Percentiles rank a stretch among this genome's conserved stretches.
Conservation (phyloP, 208 protist species). For the Wallacemonas sp. region DNA sequence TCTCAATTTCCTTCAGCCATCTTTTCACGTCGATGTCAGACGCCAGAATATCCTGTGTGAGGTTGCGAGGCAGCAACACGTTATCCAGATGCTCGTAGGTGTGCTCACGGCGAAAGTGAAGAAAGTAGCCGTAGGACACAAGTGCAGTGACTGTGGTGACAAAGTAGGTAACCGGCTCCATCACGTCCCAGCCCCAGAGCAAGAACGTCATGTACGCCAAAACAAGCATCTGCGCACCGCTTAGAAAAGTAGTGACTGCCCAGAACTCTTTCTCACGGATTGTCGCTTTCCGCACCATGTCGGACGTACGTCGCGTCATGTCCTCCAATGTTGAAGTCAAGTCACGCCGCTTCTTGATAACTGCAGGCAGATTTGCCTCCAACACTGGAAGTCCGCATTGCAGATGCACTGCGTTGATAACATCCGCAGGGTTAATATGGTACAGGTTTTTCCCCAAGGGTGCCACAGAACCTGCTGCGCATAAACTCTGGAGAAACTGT, state of each 20-base stretch:
- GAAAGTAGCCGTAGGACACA: constrained; percentile 54
- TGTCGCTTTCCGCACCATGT: constrained; percentile 18
- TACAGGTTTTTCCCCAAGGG: constrained; percentile 29
- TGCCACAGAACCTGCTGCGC: constrained; percentile 30
- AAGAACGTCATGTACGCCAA: constrained; percentile 79
- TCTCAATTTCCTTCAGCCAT: constrained; percentile 18
- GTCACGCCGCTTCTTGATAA: neutral
- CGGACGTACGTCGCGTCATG: constrained; percentile 1
- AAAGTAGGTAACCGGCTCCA: constrained; percentile 86
- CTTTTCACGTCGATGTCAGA: constrained; percentile 17
- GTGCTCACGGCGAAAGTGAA: constrained; percentile 46
- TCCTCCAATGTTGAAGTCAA: neutral
- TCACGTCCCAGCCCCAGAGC: constrained; percentile 81
- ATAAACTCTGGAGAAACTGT: constrained; percentile 40
- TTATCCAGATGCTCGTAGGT: constrained; percentile 57
- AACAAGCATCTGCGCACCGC: constrained; percentile 67
- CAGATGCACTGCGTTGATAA: constrained; percentile 64
- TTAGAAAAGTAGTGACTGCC: constrained; percentile 52
- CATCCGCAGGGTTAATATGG: constrained; percentile 37
- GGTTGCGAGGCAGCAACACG: constrained; percentile 32
- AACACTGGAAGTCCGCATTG: constrained; percentile 45
- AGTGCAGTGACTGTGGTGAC: constrained; percentile 59
- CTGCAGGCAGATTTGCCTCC: neutral
- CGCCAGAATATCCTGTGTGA: constrained; percentile 29
- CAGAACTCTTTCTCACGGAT: constrained; percentile 56